Evolutionary conservation across 768 basidiomycete genomes (phyloP), one percentile per base, ranked within the genome.

Genomic region (Grammothele lineata): DNA sequence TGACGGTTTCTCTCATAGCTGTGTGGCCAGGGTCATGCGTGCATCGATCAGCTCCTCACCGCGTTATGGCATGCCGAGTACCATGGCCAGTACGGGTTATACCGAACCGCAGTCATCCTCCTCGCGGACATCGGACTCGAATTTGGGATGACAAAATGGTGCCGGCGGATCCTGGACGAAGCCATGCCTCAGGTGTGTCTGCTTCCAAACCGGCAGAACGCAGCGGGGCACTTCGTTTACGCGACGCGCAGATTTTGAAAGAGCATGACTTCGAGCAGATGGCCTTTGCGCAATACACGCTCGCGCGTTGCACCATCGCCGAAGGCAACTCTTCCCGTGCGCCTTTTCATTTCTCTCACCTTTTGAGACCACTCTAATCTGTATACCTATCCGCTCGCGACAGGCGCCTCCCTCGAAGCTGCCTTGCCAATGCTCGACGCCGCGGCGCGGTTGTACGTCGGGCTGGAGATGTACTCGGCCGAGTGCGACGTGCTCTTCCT

Each of bases 11-110:
- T n/a, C 27, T 33, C 35, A 15, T 4, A 92, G 90, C 72, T 78
- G 60, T 73, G 68, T 22, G 80, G 81, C 46, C 83, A 90, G 67
- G 76, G 76, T 7, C 69, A 80, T 18, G 70, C 73, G 19, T 71
- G 78, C 2, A 73, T 89, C 15, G 81, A 88, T 23, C 76, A 78
- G 34, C 68, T 92, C 21, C 67, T 93, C 22, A 80, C 74, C 47
- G 78, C 84, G 2, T 62, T 92, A 30, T 92, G 89, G 87, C 74
- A 85, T 48, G 79, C 89, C 0, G 88, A 92, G 62, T 88, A 87
- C 59, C 77, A 87, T 44, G 78, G 80, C 43, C 77, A 83, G 45
- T 77, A 81, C 57, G 72, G 74, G 14, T 62, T 81, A 19, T 87
- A 92, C 57, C 74, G 90, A 46, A 77, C 80, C 3, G 83, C 78